phyloP scores from a whole-genome alignment of 306 rosid genomes.

The Cucumis melo region DNA sequence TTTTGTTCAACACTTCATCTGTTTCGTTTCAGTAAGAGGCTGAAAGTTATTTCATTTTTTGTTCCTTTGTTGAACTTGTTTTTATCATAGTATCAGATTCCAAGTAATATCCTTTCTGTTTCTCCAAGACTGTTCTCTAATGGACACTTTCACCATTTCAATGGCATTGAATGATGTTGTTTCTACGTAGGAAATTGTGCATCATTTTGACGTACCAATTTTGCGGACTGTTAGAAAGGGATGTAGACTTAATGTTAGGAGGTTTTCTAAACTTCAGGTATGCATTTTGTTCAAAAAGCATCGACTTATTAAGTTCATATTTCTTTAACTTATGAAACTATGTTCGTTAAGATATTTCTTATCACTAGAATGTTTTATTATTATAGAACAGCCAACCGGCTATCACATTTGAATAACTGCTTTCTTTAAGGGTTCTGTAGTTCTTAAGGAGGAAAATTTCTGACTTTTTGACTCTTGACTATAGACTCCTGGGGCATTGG shows the following conservation, averaged over 20 bases:
- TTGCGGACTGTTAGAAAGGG: not conserved
- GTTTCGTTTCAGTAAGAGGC: not conserved
- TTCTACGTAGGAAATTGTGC: conserved; percentile 8
- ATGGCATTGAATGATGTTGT: not conserved
- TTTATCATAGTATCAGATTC: not conserved
- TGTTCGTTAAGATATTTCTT: not conserved
- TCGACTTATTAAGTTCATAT: not conserved
- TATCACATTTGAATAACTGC: not conserved
- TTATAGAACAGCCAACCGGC: not conserved
- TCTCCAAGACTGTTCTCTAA: not conserved
- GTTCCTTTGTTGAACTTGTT: not conserved
- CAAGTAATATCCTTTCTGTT: not conserved
- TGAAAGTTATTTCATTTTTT: not conserved
- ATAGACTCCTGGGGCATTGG: not conserved
- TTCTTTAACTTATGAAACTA: not conserved
- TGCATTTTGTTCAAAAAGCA: conserved; percentile 4
- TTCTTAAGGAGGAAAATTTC: not conserved
- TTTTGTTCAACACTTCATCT: not conserved
- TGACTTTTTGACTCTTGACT: too few species aligned
- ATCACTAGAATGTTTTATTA: not conserved
- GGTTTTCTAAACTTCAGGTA: conserved; percentile 16
- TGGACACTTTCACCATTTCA: not conserved
- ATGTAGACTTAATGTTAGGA: not conserved
- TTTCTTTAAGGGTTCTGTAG: not conserved
- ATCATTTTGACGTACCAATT: conserved; percentile 2